Conservation (phyloP, 2,329 filamentous ascomycete genomes). For the Neospermospora avenae region DNA sequence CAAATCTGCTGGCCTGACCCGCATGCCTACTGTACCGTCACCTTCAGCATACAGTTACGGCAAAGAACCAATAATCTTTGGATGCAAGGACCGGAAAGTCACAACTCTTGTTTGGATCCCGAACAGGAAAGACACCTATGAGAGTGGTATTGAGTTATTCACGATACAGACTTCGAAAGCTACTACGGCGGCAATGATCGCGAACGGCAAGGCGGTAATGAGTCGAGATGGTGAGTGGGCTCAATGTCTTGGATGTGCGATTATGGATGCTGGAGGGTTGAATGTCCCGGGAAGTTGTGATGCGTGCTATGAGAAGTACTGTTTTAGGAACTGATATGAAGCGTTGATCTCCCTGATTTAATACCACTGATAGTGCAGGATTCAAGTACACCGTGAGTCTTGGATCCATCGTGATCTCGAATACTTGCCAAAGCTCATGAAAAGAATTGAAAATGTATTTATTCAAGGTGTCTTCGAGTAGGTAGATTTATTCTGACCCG, state of each 20-base stretch:
- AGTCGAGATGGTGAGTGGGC: slow-evolving; percentile 4
- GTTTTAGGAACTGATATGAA: background rate
- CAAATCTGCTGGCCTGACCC: background rate
- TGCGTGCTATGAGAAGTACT: slow-evolving; percentile 7
- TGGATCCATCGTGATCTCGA: too few species aligned
- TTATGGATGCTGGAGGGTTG: slow-evolving; percentile 5
- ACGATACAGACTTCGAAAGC: background rate
- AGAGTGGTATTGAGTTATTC: slow-evolving; percentile 4
- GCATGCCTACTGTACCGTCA: slow-evolving; percentile 1
- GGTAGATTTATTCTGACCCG: too few species aligned
- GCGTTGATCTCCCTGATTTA: too few species aligned
- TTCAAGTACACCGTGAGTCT: too few species aligned
- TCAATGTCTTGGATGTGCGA: slow-evolving; percentile 7
- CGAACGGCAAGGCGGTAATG: slow-evolving; percentile 8
- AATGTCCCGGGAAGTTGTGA: slow-evolving; percentile 5
- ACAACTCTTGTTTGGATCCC: slow-evolving; percentile 6
- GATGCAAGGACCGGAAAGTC: background rate
- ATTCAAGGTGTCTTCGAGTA: too few species aligned
- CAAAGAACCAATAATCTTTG: background rate
- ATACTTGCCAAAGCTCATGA: too few species aligned
- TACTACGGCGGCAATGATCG: background rate
- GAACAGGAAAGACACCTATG: background rate
- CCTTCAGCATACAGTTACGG: background rate
- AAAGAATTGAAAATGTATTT: too few species aligned
- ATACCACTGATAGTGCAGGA: too few species aligned